Percentiles rank a stretch among this genome's conserved stretches.
Conservation (phyloP, 768 basidiomycete genomes). For the Antrodiella citrinella region DNA sequence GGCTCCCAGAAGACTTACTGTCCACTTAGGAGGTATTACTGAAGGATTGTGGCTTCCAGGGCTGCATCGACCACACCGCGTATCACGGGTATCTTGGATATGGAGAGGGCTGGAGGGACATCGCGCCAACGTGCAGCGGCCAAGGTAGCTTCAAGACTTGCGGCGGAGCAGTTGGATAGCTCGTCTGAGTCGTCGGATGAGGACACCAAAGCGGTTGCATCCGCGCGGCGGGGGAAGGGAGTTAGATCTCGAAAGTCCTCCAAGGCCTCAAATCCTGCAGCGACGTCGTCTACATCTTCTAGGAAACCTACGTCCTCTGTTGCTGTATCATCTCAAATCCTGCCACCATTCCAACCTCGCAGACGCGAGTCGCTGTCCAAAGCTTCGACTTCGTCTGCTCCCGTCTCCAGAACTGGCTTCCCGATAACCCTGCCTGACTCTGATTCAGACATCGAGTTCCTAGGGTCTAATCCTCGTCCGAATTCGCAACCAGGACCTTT, state of each 20-base stretch:
- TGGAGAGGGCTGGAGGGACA: neutral
- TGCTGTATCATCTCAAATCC: neutral
- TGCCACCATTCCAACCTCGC: neutral
- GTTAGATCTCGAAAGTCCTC: neutral
- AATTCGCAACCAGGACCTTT: too few relatives aligned
- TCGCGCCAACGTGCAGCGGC: slow-evolving; percentile 15
- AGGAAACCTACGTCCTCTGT: neutral
- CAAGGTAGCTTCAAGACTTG: slow-evolving; percentile 12
- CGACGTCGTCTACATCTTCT: too few relatives aligned
- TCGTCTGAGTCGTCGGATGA: slow-evolving; percentile 12
- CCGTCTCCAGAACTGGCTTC: neutral
- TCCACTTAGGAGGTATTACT: neutral
- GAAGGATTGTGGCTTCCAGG: neutral
- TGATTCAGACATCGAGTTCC: neutral
- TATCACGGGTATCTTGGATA: neutral
- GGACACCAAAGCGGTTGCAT: too few relatives aligned
- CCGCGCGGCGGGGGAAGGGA: neutral
- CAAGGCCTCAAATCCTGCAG: neutral
- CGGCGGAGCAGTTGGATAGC: slow-evolving; percentile 18
- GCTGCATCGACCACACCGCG: neutral
- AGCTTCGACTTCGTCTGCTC: neutral
- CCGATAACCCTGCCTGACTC: neutral
- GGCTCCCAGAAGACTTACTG: neutral
- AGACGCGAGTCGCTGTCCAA: neutral
- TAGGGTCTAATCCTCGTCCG: neutral